Evolutionary conservation across 2,329 filamentous ascomycete species (phyloP).

Genomic region (Microascus cirrosus): DNA sequence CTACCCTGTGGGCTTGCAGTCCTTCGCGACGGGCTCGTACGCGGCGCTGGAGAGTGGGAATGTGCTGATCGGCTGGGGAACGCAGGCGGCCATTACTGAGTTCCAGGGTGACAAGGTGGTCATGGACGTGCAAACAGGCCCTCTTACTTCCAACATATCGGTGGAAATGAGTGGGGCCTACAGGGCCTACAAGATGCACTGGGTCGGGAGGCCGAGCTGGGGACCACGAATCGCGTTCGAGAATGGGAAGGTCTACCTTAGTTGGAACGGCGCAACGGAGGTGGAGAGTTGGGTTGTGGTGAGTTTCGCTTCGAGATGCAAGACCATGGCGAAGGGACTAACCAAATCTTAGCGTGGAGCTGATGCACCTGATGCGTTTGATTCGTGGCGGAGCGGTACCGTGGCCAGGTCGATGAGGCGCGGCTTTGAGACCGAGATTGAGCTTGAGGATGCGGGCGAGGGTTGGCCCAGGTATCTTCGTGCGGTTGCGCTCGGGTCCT

Average conservation of each 20-base stretch:
- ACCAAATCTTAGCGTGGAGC: too few species aligned
- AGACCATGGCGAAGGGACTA: too few species aligned
- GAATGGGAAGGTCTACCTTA: not conserved
- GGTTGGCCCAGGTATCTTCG: too few species aligned
- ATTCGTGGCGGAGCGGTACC: too few species aligned
- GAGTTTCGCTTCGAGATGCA: not conserved
- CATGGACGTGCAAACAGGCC: slow-evolving; percentile 15
- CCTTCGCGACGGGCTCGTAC: slow-evolving; percentile 16
- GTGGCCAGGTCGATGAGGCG: too few species aligned
- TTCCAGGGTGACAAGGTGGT: slow-evolving; percentile 13
- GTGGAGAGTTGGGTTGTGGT: not conserved
- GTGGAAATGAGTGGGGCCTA: not conserved
- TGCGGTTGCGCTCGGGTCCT: too few species aligned
- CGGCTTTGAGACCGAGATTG: too few species aligned
- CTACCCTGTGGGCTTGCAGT: slow-evolving; percentile 14
- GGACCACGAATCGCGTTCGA: not conserved
- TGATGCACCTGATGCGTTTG: too few species aligned
- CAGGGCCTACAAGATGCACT: not conserved
- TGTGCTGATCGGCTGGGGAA: slow-evolving; percentile 15
- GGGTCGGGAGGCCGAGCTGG: not conserved
- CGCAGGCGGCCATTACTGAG: slow-evolving; percentile 16
- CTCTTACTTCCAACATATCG: slow-evolving; percentile 8
- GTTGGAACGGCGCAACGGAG: not conserved
- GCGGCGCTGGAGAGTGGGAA: slow-evolving; percentile 16
- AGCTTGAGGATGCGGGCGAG: too few species aligned